A percentile compares a stretch with the other conserved stretches of the same genome.
phyloP scores from a whole-genome alignment of 1,284 basidiomycete genomes.

The Sporisorium reilianum region DNA sequence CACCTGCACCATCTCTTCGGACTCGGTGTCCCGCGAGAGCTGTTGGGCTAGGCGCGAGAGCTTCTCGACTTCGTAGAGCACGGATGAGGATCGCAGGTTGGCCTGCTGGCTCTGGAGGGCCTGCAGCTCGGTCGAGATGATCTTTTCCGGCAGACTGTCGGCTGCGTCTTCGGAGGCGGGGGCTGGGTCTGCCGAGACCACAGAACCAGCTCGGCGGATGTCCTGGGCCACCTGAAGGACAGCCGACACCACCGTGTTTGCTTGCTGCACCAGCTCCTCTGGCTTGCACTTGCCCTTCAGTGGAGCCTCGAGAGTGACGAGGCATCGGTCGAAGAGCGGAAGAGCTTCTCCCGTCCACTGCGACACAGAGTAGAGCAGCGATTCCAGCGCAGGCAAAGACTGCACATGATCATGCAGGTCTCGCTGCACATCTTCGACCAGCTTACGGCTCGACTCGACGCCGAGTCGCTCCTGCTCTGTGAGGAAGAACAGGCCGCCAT shows the following conservation, averaged over 20 bases:
- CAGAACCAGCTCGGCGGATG: constrained; percentile 29
- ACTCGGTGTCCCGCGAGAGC: constrained; percentile 10
- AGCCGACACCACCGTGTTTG: constrained; percentile 53
- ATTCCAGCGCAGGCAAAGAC: constrained; percentile 27
- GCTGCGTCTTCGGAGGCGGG: constrained; percentile 1
- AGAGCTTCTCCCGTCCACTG: constrained; percentile 17
- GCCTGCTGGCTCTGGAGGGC: constrained; percentile 31
- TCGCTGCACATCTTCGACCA: constrained; percentile 18
- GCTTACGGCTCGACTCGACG: constrained; percentile 13
- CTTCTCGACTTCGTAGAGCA: constrained; percentile 37
- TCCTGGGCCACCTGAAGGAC: constrained; percentile 66
- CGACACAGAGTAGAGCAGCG: constrained; percentile 34
- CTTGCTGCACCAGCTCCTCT: constrained; percentile 28
- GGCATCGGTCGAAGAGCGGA: constrained; percentile 17
- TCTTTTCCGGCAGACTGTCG: constrained; percentile 44
- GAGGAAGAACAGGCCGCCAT: constrained; percentile 23
- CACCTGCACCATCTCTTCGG: constrained; percentile 22
- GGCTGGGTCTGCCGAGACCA: not conserved
- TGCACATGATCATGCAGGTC: constrained; percentile 15
- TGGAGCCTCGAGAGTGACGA: constrained; percentile 21
- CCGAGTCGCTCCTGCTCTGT: constrained; percentile 22
- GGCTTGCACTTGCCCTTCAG: constrained; percentile 13
- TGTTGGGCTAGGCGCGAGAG: constrained; percentile 26
- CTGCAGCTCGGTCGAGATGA: constrained; percentile 35
- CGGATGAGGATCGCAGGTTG: constrained; percentile 36